phyloP scores from a whole-genome alignment of 2,329 filamentous ascomycete species.

The Penicillium polonicum region DNA sequence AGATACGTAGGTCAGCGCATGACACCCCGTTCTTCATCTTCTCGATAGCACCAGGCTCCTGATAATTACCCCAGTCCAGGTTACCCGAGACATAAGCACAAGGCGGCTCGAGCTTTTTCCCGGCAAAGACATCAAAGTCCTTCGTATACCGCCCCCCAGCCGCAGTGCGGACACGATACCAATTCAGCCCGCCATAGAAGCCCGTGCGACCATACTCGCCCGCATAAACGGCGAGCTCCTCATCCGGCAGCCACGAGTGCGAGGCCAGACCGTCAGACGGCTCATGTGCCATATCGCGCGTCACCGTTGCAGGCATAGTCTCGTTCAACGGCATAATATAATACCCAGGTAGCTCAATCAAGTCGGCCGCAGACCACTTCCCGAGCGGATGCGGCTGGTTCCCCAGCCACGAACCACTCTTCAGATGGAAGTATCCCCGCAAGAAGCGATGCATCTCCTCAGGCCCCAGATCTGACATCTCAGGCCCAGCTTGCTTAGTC shows the following conservation, averaged over 20 bases:
- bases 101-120: slow-evolving; percentile 61
- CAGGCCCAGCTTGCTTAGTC: slow-evolving; percentile 34
- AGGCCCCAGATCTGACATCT: slow-evolving; percentile 36
- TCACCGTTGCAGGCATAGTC: slow-evolving; percentile 61
- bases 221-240: slow-evolving; percentile 60
- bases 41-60: slow-evolving; percentile 64
- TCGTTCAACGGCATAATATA: slow-evolving; percentile 63
- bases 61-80: slow-evolving; percentile 67
- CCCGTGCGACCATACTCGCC: slow-evolving; percentile 61
- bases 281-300: slow-evolving; percentile 55
- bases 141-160: slow-evolving; percentile 43
- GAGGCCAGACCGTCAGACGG: slow-evolving; percentile 37
- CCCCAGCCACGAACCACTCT: slow-evolving; percentile 60
- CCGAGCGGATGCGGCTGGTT: slow-evolving; percentile 56
- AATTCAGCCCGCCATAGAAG: slow-evolving; percentile 66
- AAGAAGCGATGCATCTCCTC: slow-evolving; percentile 61
- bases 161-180: slow-evolving; percentile 62
- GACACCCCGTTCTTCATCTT: slow-evolving; percentile 48
- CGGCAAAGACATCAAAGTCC: slow-evolving; percentile 60
- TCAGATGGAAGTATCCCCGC: slow-evolving; percentile 67
- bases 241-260: slow-evolving; percentile 56
- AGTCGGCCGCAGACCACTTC: slow-evolving; percentile 49
- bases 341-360: slow-evolving; percentile 64
- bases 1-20: slow-evolving; percentile 55
- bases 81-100: slow-evolving; percentile 61